A percentile compares a stretch with the other conserved stretches of the same genome.
Evolutionary conservation across 2,329 filamentous ascomycete genomes (phyloP).

Genomic region (Neoarthrinium moseri): DNA sequence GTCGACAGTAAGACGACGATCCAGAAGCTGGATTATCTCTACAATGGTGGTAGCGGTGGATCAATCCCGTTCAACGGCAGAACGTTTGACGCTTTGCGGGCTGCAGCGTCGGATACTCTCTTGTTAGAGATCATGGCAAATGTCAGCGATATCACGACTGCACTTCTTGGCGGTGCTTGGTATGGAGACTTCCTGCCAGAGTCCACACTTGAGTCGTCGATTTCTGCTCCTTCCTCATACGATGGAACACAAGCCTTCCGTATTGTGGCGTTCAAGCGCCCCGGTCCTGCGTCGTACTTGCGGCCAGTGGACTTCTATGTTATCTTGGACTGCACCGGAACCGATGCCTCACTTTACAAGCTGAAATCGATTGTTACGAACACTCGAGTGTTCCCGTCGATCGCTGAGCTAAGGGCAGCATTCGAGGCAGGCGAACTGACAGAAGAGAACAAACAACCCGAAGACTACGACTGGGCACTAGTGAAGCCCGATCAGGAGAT

Average conservation of each 20-base stretch:
- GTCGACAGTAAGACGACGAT: conserved; percentile 34
- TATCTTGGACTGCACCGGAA: conserved; percentile 40
- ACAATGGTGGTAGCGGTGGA: conserved; percentile 39
- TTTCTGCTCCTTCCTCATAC: conserved; percentile 34
- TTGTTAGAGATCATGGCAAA: conserved; percentile 38
- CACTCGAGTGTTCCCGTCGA: conserved; percentile 33
- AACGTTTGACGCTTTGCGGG: conserved; percentile 29
- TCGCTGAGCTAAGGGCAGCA: conserved; percentile 31
- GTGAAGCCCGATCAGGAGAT: conserved; percentile 29
- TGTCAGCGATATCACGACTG: conserved; percentile 43
- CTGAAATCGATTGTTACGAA: conserved; percentile 42
- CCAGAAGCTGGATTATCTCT: conserved; percentile 38
- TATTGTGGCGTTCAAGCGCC: conserved; percentile 40
- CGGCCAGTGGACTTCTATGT: conserved; percentile 45
- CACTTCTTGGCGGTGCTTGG: conserved; percentile 34
- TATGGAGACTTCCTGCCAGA: conserved; percentile 27
- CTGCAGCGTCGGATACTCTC: conserved; percentile 31
- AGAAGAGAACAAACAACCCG: conserved; percentile 31
- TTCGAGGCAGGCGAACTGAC: conserved; percentile 35
- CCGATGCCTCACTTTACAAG: conserved; percentile 38
- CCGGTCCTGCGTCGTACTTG: conserved; percentile 36
- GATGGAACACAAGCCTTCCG: conserved; percentile 38
- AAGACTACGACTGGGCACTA: conserved; percentile 32
- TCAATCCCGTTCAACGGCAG: conserved; percentile 33
- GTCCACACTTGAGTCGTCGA: conserved; percentile 30